Evolutionary conservation across 441 rosid species (phyloP).

Genomic region (Gossypium aridum): DNA sequence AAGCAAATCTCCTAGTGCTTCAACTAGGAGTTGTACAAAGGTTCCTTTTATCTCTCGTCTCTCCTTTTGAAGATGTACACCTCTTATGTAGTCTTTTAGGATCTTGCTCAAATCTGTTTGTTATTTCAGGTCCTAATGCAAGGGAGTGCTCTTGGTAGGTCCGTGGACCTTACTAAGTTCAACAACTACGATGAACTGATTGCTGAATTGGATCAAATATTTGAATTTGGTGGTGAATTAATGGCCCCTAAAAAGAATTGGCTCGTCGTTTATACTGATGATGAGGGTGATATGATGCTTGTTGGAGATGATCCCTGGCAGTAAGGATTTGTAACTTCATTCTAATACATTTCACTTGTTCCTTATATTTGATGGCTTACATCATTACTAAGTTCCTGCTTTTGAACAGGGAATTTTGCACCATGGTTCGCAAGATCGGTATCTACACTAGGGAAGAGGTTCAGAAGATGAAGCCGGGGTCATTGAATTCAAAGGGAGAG

Average conservation of each 20-base stretch:
- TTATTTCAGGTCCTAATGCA: slow-evolving; percentile 79
- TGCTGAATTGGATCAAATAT: slow-evolving; percentile 75
- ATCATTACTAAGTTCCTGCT: not conserved
- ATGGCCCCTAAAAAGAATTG: slow-evolving; percentile 61
- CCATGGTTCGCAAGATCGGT: slow-evolving; percentile 85
- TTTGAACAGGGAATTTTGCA: slow-evolving; percentile 75
- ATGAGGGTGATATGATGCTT: slow-evolving; percentile 98
- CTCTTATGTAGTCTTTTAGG: not conserved
- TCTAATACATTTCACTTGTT: not conserved
- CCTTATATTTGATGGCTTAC: not conserved
- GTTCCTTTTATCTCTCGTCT: slow-evolving; percentile 19
- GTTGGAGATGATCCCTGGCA: slow-evolving; percentile 99
- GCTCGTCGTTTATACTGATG: slow-evolving; percentile 84
- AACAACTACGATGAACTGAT: slow-evolving; percentile 64
- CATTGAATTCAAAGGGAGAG: slow-evolving; percentile 42
- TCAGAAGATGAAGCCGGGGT: slow-evolving; percentile 73
- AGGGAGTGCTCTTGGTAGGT: slow-evolving; percentile 90
- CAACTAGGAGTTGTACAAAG: slow-evolving; percentile 83
- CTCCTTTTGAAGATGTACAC: not conserved
- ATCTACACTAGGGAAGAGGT: slow-evolving; percentile 90
- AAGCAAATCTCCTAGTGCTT: slow-evolving; percentile 33
- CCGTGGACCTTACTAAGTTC: slow-evolving; percentile 90
- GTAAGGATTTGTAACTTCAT: slow-evolving; percentile 39
- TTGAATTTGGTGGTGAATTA: slow-evolving; percentile 83
- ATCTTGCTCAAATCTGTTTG: not conserved